phyloP scores from a whole-genome alignment of 1,284 basidiomycete genomes.

The Leucoagaricus sp. region DNA sequence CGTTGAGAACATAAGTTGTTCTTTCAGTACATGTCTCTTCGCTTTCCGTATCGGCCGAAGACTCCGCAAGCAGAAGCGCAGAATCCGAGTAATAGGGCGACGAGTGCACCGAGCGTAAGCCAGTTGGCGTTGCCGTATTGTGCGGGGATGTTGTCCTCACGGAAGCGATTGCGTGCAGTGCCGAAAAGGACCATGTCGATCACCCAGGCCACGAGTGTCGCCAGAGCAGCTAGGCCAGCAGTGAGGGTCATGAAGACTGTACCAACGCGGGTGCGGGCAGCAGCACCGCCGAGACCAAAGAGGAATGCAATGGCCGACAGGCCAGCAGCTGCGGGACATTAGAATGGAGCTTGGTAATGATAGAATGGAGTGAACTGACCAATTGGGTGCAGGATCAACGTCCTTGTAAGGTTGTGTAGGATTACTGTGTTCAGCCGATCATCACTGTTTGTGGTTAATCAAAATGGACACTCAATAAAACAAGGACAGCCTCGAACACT shows the following conservation, averaged over 20 bases:
- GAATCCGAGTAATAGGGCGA: constrained; percentile 64
- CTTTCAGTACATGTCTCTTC: constrained; percentile 27
- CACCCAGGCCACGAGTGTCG: constrained; percentile 68
- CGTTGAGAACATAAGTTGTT: background rate
- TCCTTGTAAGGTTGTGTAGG: constrained; percentile 70
- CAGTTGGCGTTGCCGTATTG: constrained; percentile 77
- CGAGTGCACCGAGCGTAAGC: constrained; percentile 74
- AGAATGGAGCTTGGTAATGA: constrained; percentile 4
- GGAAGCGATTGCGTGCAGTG: constrained; percentile 61
- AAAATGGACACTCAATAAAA: background rate
- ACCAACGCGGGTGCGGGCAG: constrained; percentile 61
- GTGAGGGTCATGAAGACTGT: constrained; percentile 77
- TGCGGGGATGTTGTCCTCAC: constrained; percentile 50
- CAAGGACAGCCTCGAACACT: constrained; percentile 11
- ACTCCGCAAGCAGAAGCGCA: constrained; percentile 67
- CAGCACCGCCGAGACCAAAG: constrained; percentile 66
- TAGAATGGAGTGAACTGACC: constrained; percentile 38
- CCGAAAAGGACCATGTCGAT: constrained; percentile 83
- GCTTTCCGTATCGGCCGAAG: constrained; percentile 63
- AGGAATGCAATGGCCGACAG: constrained; percentile 71
- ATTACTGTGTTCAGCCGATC: constrained; percentile 46
- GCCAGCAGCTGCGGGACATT: constrained; percentile 51
- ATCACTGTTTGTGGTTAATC: constrained; percentile 20
- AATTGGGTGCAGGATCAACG: constrained; percentile 78
- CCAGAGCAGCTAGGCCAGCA: constrained; percentile 61